Conservation (phyloP, 371 early-diverging fungal genomes). For the Synchytrium microbalum region DNA sequence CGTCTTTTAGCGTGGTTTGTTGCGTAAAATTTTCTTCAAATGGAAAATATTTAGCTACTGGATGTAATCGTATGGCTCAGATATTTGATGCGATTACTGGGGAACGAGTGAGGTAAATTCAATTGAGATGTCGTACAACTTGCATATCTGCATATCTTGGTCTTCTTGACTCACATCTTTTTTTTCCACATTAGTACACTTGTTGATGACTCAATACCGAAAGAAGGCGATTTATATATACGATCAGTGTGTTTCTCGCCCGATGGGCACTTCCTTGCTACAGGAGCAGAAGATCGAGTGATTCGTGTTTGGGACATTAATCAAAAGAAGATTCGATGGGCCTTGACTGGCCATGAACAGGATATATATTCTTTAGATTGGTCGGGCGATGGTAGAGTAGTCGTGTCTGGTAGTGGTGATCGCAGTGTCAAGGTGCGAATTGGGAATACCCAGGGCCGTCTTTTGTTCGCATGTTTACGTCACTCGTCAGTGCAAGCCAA, state of each 20-base stretch:
- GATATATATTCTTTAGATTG: constrained; percentile 97
- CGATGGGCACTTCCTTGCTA: constrained; percentile 83
- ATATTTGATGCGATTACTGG: constrained; percentile 77
- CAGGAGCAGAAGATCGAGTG: constrained; percentile 95
- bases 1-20: constrained; percentile 72
- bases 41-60: constrained; percentile 88
- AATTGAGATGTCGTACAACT: no score
- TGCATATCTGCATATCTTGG: no score
- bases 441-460: no score
- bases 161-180: no score
- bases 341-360: constrained; percentile 78
- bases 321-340: constrained; percentile 10
- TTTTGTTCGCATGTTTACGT: neutral
- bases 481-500: neutral
- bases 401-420: constrained; percentile 95
- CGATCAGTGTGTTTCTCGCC: constrained; percentile 95
- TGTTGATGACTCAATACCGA: constrained; percentile 64
- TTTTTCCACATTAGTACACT: constrained; percentile 60
- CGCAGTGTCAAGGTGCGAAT: constrained; percentile 59
- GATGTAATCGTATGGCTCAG: constrained; percentile 86
- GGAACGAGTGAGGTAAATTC: constrained; percentile 27
- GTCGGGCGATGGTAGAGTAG: constrained; percentile 80
- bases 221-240: constrained; percentile 81
- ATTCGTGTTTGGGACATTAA: constrained; percentile 64
- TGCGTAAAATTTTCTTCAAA: constrained; percentile 92